Evolutionary conservation across 768 basidiomycete species (phyloP).

Genomic region (Zangia roseola): DNA sequence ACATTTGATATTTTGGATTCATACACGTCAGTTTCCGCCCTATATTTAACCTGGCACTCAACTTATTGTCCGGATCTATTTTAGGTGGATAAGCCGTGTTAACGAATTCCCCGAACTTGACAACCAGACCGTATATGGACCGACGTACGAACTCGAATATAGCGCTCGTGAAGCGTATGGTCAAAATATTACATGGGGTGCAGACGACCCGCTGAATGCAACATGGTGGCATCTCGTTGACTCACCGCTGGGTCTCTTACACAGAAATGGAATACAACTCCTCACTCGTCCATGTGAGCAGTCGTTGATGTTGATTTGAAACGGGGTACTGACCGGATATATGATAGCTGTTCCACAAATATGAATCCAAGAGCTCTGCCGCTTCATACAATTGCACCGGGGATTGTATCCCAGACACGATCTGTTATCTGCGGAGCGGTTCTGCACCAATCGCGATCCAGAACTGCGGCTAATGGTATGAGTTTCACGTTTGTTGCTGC

Average conservation of each 20-base stretch:
- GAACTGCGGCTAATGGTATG: no score
- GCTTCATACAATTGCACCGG: conserved; percentile 47
- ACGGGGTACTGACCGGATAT: neutral
- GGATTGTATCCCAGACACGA: conserved; percentile 56
- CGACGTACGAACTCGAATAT: conserved; percentile 61
- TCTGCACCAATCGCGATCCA: conserved; percentile 53
- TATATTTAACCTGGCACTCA: neutral
- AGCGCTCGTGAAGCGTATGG: conserved; percentile 69
- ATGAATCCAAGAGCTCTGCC: conserved; percentile 67
- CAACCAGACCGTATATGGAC: conserved; percentile 52
- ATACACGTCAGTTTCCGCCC: conserved; percentile 52
- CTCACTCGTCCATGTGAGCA: conserved; percentile 14
- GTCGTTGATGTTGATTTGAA: no score
- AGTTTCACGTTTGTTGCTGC: no score
- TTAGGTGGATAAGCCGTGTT: conserved; percentile 65
- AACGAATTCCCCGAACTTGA: conserved; percentile 56
- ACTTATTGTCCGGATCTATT: neutral
- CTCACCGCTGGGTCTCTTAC: neutral
- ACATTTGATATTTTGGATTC: conserved; percentile 75
- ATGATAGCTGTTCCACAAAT: conserved; percentile 39
- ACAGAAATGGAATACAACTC: conserved; percentile 25
- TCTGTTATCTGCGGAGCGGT: conserved; percentile 73
- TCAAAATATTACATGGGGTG: conserved; percentile 49
- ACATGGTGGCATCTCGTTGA: conserved; percentile 75
- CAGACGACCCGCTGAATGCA: conserved; percentile 66